phyloP scores from a whole-genome alignment of 768 basidiomycete species.

The Mycena metata region DNA sequence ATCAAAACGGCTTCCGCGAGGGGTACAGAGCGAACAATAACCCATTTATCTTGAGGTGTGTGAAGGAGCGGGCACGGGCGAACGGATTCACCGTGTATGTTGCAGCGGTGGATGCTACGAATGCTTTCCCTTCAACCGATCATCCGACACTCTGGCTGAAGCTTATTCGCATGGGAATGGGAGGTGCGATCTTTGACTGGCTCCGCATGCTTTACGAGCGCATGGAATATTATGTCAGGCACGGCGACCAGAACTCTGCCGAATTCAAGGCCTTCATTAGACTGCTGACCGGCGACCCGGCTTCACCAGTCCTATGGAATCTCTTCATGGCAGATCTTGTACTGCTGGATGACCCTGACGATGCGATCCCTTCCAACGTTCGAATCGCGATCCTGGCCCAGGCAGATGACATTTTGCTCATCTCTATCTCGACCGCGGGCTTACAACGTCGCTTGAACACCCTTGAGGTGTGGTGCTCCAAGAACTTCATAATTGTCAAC shows the following conservation, averaged over 20 bases:
- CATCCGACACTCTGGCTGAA: conserved; percentile 42
- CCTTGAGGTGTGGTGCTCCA: background rate
- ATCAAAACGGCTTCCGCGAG: no score
- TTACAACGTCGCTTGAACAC: no score
- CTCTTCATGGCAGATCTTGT: conserved; percentile 42
- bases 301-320: conserved; percentile 45
- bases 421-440: no score
- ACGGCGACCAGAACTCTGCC: conserved; percentile 27
- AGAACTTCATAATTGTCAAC: no score
- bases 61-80: conserved; percentile 29
- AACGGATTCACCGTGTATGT: conserved; percentile 34
- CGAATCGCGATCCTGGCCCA: no score
- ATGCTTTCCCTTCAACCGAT: conserved; percentile 46
- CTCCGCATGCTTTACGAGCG: conserved; percentile 36
- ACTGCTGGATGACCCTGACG: conserved; percentile 31
- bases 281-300: conserved; percentile 44
- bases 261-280: conserved; percentile 42
- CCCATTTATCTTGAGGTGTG: conserved; percentile 43
- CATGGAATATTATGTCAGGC: no score
- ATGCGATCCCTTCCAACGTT: conserved; percentile 14
- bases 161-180: conserved; percentile 33
- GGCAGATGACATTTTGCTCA: no score
- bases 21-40: conserved; percentile 34
- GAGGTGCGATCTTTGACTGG: conserved; percentile 40
- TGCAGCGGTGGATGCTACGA: conserved; percentile 39